These are phyloP conservation scores for Amphichorda felina DNA, from an alignment of 2,329 filamentous ascomycete genomes.

Conservation along the genomic window DNA sequence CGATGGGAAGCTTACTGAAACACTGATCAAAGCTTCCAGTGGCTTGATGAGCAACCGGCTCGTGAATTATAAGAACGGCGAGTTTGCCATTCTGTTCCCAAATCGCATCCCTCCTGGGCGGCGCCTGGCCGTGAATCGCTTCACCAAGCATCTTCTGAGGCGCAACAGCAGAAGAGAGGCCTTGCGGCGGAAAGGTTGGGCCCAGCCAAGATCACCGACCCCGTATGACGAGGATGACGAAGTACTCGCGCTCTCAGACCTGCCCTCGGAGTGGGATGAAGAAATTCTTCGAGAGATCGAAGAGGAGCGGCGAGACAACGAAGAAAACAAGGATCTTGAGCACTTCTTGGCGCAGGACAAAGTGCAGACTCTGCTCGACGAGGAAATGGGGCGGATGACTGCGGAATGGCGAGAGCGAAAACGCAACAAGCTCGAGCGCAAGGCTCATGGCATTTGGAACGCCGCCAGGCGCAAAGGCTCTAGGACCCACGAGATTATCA, in stretches of 20 bases:
- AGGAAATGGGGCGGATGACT: slow-evolving; percentile 37
- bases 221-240: slow-evolving; percentile 16
- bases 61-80: slow-evolving; percentile 7
- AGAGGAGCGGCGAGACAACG: slow-evolving; percentile 31
- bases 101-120: slow-evolving; percentile 26
- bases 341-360: slow-evolving; percentile 2
- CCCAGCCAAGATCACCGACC: not conserved
- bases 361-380: slow-evolving; percentile 39
- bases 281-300: slow-evolving; percentile 52
- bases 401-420: slow-evolving; percentile 46
- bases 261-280: slow-evolving; percentile 29
- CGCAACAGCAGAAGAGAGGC: slow-evolving; percentile 11
- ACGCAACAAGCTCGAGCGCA: slow-evolving; percentile 39
- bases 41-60: slow-evolving; percentile 11
- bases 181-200: not conserved
- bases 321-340: slow-evolving; percentile 6
- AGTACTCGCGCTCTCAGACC: slow-evolving; percentile 28
- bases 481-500: slow-evolving; percentile 19
- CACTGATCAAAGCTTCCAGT: slow-evolving; percentile 10
- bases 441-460: slow-evolving; percentile 51
- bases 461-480: slow-evolving; percentile 32
- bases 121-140: slow-evolving; percentile 27
- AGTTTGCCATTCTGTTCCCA: slow-evolving; percentile 14
- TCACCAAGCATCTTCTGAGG: slow-evolving; percentile 26
- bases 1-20: slow-evolving; percentile 12